Evolutionary conservation across 2,329 filamentous ascomycete genomes (phyloP).

Genomic region (Hypoxylon sp.): DNA sequence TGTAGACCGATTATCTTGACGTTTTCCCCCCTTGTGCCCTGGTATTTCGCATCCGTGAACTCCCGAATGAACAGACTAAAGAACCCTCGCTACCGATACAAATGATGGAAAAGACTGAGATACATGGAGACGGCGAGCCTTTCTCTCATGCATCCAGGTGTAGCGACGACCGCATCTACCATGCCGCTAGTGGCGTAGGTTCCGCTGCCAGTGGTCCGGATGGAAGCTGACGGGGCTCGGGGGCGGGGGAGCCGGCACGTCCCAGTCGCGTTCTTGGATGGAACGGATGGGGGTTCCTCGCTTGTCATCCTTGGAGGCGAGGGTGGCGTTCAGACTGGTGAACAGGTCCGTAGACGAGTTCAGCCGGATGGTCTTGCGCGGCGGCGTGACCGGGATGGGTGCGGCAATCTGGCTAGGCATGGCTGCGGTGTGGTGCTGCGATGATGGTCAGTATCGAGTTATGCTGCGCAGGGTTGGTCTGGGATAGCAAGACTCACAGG

Average conservation of each 20-base stretch:
- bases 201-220: conserved; percentile 61
- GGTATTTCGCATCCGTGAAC: conserved; percentile 40
- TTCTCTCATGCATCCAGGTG: conserved; percentile 9
- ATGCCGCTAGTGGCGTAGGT: conserved; percentile 44
- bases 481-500: conserved; percentile 13
- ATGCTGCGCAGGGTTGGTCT: not conserved
- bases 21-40: conserved; percentile 36
- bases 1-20: conserved; percentile 43
- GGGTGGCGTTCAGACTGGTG: conserved; percentile 60
- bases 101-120: conserved; percentile 38
- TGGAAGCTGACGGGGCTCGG: conserved; percentile 70
- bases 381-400: conserved; percentile 57
- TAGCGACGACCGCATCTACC: conserved; percentile 1
- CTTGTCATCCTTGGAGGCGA: conserved; percentile 53
- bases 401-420: conserved; percentile 57
- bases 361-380: conserved; percentile 55
- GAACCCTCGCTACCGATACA: conserved; percentile 39
- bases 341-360: conserved; percentile 61
- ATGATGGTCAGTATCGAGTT: conserved; percentile 10
- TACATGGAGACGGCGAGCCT: conserved; percentile 10
- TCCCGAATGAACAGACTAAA: conserved; percentile 35
- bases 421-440: conserved; percentile 35
- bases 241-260: conserved; percentile 70
- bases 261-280: conserved; percentile 67
- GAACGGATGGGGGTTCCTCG: conserved; percentile 57